Evolutionary conservation across 352 stramenopile genomes (phyloP), one percentile per base, ranked within the genome.

Genomic region (Globisporangium viniferum): DNA sequence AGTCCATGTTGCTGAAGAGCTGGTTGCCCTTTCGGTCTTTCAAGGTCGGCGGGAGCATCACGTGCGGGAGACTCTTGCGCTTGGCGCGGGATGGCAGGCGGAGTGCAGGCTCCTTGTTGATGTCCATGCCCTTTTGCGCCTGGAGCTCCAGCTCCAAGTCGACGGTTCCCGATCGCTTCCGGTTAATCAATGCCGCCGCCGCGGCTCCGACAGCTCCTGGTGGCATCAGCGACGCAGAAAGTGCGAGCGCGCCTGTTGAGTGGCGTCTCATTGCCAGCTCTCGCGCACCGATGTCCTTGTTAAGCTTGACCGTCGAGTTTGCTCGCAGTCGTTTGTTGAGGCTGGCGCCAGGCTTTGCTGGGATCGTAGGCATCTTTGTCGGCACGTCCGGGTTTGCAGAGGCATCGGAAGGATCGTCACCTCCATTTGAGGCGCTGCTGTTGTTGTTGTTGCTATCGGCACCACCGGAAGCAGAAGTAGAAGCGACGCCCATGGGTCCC

Each of bases 201-300:
- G 73, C 56, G 8, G 68, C 33, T 3, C 33, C 33, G 6, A 62
- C 73, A 20, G 68, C 71, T 1, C 70, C 75, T 27, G 75, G 64
- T 0, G 76, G 70, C 0, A 72, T 74, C 12, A 70, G 72, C 33
- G 78, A 54, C 1, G 73, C 73, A 59, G 74, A 75, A 6, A 77
- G 74, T 27, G 79, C 77, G 0, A 87, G 61, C 36, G 80, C 78
- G 35, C 79, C 79, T 0, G 79, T 87, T 0, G 79, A 87, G 44
- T 87, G 76, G 20, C 79, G 79, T 27, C 79, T 71, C 57, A 70
- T 70, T 22, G 58, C 56, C 29, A 70, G 33, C 46, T 65, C 57
- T 22, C 44, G 24, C 9, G 65, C 65, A 10, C 35, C 65, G 10
- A 64, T 70, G 18, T 39, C 56, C 31, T 60, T 65, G 41, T 60